A percentile compares a stretch with the other conserved stretches of the same genome.
These are phyloP conservation scores for Gossypium arboreum DNA, from an alignment of 345 rosid species.

Conservation along the genomic window DNA sequence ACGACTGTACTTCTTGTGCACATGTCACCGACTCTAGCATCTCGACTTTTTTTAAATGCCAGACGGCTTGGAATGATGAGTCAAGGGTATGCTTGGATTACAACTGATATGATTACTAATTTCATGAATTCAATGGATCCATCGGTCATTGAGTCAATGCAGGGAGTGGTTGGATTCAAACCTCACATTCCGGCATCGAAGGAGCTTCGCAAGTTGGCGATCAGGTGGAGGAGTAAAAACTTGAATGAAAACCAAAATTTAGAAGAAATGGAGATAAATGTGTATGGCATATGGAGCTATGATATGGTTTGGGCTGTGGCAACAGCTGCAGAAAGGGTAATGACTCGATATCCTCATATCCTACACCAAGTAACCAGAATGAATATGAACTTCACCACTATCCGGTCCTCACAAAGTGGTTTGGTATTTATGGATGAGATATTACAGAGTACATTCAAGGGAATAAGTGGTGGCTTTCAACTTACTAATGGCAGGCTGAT, in stretches of 20 bases:
- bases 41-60: slow-evolving; percentile 25
- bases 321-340: slow-evolving; percentile 21
- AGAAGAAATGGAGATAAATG: slow-evolving; percentile 12
- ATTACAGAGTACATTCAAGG: slow-evolving; percentile 19
- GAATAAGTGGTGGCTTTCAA: slow-evolving; percentile 31
- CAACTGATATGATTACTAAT: slow-evolving; percentile 19
- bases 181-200: slow-evolving; percentile 28
- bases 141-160: slow-evolving; percentile 20
- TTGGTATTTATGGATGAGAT: slow-evolving; percentile 23
- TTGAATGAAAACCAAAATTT: background rate
- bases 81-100: slow-evolving; percentile 41
- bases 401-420: background rate
- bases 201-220: slow-evolving; percentile 30
- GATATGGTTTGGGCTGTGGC: slow-evolving; percentile 32
- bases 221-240: slow-evolving; percentile 22
- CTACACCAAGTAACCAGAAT: background rate
- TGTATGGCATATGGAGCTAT: slow-evolving; percentile 29
- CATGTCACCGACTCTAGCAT: slow-evolving; percentile 14
- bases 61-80: slow-evolving; percentile 24
- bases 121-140: background rate
- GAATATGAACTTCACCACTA: slow-evolving; percentile 5
- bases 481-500: slow-evolving; percentile 19
- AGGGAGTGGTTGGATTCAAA: slow-evolving; percentile 41
- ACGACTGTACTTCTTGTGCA: slow-evolving; percentile 24
- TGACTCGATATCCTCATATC: slow-evolving; percentile 3